Evolutionary conservation across 495 filamentous ascomycete genomes (phyloP), one percentile per base, ranked within the genome.

Genomic region (Penicillium chermesinum): DNA sequence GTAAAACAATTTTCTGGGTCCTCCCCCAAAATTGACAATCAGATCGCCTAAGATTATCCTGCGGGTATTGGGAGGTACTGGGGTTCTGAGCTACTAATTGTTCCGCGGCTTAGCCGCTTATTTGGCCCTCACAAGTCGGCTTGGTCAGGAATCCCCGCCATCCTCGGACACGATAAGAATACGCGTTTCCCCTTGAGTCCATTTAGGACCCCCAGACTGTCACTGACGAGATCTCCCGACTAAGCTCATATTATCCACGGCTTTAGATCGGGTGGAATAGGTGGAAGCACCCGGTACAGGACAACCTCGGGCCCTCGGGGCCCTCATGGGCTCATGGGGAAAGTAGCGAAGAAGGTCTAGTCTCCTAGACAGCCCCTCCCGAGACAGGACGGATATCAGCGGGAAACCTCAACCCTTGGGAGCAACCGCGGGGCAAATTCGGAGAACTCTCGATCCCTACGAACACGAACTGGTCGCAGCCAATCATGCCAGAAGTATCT

Each of bases 231-330:
- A 38, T 50, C 36, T 32, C 30, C 44, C 55, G 48, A 52, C n/a
- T 57, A 45, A 50, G 48, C 48, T 53, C 55, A 61, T 52, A 15
- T 30, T 45, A 46, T 48, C 38, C 15, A 30, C 30, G 21, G 18
- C 27, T 21, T 13, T 9, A 16, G 46, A 48, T 55, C 58, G 58
- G 58, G 58, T 61, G 46, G 48, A 58, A 58, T 58, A 61, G 58
- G 55, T 44, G 38, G 15, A 35, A 34, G 13, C 18, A 36, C 16
- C 34, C 25, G 47, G 18, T 20, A 25, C 10, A 20, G 51, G 43
- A 25, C 43, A 41, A 61, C 58, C 58, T 61, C 54, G 58, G 58
- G 57, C 44, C 57, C 46, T 61, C 58, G 58, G 58, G 46, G 43
- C 8, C 15, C 14, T 12, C 19, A 6, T 18, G 19, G 30, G 21